phyloP scores from a whole-genome alignment of 164 flowering plant genomes.

The Magnolia kwangsiensis region DNA sequence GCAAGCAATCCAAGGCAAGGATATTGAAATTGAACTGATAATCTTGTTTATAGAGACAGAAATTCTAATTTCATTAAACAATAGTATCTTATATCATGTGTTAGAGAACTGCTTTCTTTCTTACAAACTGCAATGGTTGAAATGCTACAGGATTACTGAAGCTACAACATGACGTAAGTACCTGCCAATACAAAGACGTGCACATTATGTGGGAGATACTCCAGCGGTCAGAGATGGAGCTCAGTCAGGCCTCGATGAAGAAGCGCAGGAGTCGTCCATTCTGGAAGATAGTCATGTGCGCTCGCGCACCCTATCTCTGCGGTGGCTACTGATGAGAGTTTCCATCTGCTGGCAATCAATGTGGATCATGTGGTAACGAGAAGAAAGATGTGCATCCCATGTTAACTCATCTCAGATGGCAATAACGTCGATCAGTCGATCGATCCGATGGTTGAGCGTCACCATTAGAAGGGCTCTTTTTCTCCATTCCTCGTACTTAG shows the following conservation, averaged over 20 bases:
- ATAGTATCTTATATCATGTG: too few species aligned
- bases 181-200: neutral
- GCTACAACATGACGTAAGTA: neutral
- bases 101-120: too few species aligned
- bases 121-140: too few species aligned
- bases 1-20: too few species aligned
- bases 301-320: neutral
- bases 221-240: neutral
- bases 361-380: neutral
- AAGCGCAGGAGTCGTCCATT: neutral
- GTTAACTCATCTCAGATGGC: neutral
- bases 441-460: neutral
- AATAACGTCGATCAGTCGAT: neutral
- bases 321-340: neutral
- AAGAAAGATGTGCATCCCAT: neutral
- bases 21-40: too few species aligned
- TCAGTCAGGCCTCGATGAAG: neutral
- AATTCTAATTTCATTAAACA: too few species aligned
- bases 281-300: neutral
- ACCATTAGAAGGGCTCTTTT: neutral
- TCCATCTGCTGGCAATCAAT: neutral
- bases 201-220: conserved; percentile 5
- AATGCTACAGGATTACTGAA: neutral
- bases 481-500: neutral
- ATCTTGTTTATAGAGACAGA: too few species aligned